Evolutionary conservation across 2,329 filamentous ascomycete genomes (phyloP), one percentile per base, ranked within the genome.

Genomic region (Beauveria caledonica): DNA sequence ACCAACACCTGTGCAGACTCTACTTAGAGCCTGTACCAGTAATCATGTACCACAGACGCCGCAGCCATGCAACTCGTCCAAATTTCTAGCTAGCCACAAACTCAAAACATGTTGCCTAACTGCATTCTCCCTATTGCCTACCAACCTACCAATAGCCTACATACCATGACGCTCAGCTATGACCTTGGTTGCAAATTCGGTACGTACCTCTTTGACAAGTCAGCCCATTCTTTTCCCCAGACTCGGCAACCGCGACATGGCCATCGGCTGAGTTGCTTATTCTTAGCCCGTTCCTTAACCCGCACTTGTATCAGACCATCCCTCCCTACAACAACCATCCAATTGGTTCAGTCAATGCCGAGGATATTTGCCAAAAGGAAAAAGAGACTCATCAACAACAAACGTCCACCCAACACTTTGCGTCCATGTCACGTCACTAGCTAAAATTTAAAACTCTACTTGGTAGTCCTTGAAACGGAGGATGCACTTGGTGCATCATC

Each of bases 191-290:
- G 3, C 15, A 15, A 13, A 13, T 25, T 9, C 33, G 21, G 29
- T 40, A 48, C 44, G 33, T 49, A 29, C 44, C 42, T 17, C 11
- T 40, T 23, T 21, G 29, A 17, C 40, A 33, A 36, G 11, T 36
- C 33, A 55, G 44, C 42, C 54, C 54, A 57, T 8, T 57, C 54
- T 48, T 48, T 55, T 57, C 42, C 54, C 54, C 54, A 57, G 54
- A 57, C 44, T 48, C 54, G 54, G 42, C 21, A 48, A 48, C 3
- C 27, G 10, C 48, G 42, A 29, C 53, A 9, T 44, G 9, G 23
- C 23, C 39, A 25, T 8, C 11, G 39, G 51, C 42, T 23, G 42
- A 45, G 52, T 45, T 36, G 39, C 52, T 33, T 29, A 49, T 13
- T 10, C 5, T 36, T 23, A 33, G 42, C 19, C 44, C 44, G 42